phyloP scores from a whole-genome alignment of 805 yeast species.

The Wickerhamomyces mucosus region DNA sequence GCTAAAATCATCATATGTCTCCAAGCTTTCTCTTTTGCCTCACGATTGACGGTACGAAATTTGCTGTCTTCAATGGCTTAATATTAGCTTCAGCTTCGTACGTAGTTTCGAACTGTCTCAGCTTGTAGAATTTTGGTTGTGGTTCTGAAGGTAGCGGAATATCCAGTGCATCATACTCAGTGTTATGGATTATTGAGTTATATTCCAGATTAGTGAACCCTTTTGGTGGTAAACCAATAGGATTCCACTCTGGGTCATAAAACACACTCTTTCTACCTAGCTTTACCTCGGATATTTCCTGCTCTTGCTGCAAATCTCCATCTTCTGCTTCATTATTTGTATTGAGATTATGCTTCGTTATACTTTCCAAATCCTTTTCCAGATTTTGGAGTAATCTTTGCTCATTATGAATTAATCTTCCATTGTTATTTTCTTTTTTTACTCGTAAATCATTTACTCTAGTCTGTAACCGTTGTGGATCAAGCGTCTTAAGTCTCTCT shows the following conservation, averaged over 20 bases:
- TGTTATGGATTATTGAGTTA: conserved; percentile 6
- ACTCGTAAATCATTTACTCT: conserved; percentile 18
- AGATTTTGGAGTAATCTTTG: conserved; percentile 24
- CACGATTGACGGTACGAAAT: too few species aligned
- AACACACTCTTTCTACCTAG: conserved; percentile 44
- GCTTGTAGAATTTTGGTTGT: conserved; percentile 14
- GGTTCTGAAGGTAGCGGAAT: conserved; percentile 24
- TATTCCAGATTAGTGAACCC: conserved; percentile 6
- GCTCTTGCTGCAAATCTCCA: too few species aligned
- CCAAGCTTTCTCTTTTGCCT: too few species aligned
- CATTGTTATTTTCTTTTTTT: conserved; percentile 23
- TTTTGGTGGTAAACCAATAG: conserved; percentile 44
- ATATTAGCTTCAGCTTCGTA: not conserved
- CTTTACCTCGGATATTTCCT: conserved; percentile 7
- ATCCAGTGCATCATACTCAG: conserved; percentile 4
- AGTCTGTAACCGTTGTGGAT: conserved; percentile 15
- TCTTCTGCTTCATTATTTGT: too few species aligned
- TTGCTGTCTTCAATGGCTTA: too few species aligned
- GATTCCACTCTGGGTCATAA: conserved; percentile 60
- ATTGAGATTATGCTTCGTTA: conserved; percentile 17
- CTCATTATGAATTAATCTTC: conserved; percentile 26
- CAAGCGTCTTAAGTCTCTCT: conserved; percentile 16
- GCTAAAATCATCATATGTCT: too few species aligned
- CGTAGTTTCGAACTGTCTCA: too few species aligned
- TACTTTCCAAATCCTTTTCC: conserved; percentile 31